Base-by-base conservation (phyloP, 2,329 filamentous ascomycete genomes). In the Colletotrichum eremochloae region DNA sequence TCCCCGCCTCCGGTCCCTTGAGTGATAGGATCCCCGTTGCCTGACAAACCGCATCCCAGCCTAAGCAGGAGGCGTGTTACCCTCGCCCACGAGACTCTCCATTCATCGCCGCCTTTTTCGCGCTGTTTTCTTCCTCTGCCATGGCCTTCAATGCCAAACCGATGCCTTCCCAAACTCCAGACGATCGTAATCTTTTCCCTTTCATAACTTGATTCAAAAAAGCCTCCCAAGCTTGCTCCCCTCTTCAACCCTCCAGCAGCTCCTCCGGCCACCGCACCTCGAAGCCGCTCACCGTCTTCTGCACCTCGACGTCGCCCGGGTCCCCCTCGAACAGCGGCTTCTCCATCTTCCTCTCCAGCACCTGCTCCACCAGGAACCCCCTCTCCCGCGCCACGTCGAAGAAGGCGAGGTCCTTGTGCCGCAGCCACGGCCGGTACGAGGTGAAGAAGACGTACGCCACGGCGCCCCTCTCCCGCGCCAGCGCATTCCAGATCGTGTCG, bases 361-460 rank as follows among this genome's bases (percentile, higher is more conserved):
- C 87, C 84, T 96, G 94, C 75, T 92, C 91, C 3, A 97, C 95
- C 20, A 82, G 82, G 73, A 98, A 93, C 0, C 94, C 95, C 61
- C 85, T 87, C 63, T 89, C 88, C 71, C 89, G 86, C 5, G 92
- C 93, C 69, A 95, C 78, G 61, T 95, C 93, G 79, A 98, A 98
- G 84, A 98, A 98, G 5, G 88, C 89, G 80, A 97, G 86, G 78
- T 97, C 96, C 81, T 94, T 93, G 74, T 95, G 88, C 77, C 93
- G 86, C 78, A 98, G 85, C 95, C 95, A 98, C 1, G 96, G 95
- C 74, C 96, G 88, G 82, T 98, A 97, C 29, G 94, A 95, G 0
- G 95, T 97, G 84, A 98, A 98, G 81, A 98, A 97, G 9, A 98
- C 95, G 77, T 95, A 89, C 2, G 95, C 94, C 66, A 87, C 87